Conservation (phyloP, 108 stramenopile genomes). For the Skeletonema marinoi region DNA sequence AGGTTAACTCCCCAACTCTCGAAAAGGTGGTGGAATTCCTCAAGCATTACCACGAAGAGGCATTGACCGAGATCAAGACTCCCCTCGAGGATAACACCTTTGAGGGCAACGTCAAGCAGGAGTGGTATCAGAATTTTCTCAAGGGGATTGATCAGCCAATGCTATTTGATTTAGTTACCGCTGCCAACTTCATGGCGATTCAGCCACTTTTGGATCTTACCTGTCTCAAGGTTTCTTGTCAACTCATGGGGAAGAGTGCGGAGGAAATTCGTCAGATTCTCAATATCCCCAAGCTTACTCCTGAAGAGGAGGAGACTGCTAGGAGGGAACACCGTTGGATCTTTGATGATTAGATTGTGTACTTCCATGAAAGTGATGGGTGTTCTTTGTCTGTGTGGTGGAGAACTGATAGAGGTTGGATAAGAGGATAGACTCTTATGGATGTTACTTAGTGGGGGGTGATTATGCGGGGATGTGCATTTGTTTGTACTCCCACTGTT, state of each 20-base stretch:
- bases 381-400: not conserved
- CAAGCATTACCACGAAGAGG: conserved; percentile 66
- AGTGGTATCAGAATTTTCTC: conserved; percentile 77
- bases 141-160: conserved; percentile 61
- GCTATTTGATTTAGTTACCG: conserved; percentile 78
- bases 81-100: conserved; percentile 73
- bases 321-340: conserved; percentile 81
- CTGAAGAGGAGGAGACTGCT: conserved; percentile 70
- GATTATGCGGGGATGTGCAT: not conserved
- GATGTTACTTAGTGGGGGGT: not conserved
- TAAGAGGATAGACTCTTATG: not conserved
- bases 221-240: conserved; percentile 75
- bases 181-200: conserved; percentile 85
- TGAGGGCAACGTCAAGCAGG: conserved; percentile 71
- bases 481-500: not conserved
- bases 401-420: not conserved
- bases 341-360: conserved; percentile 63
- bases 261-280: conserved; percentile 81
- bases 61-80: conserved; percentile 71
- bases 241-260: conserved; percentile 69
- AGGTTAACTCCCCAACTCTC: conserved; percentile 57
- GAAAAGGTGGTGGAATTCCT: conserved; percentile 79
- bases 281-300: conserved; percentile 77
- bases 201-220: conserved; percentile 78
- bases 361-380: not conserved